Conservation (phyloP, 2,329 filamentous ascomycete species). For the Talaromyces sp. region DNA sequence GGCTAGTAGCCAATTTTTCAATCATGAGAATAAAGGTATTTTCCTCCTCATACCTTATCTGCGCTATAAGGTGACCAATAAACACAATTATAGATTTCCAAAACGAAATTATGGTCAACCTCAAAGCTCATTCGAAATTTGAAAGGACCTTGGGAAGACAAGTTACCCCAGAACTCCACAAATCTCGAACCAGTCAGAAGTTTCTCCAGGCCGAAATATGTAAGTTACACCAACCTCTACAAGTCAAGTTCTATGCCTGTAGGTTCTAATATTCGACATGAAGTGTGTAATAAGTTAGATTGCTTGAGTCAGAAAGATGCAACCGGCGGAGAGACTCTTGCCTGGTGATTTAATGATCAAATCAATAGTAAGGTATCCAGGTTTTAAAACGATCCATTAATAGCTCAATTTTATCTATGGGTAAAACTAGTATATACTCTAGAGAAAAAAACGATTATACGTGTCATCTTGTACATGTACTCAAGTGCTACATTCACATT, state of each 20-base stretch:
- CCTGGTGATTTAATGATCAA: conserved; percentile 2
- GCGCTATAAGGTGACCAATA: not conserved
- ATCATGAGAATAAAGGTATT: conserved; percentile 4
- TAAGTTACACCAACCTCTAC: not conserved
- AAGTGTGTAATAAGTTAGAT: conserved; percentile 10
- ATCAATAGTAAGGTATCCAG: not conserved
- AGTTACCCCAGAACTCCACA: conserved; percentile 11
- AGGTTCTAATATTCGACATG: not conserved
- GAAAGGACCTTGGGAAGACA: conserved; percentile 13
- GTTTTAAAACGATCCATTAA: not conserved
- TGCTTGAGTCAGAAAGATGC: not conserved
- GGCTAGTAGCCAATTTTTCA: not conserved
- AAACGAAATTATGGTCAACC: conserved; percentile 8
- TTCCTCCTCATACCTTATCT: not conserved
- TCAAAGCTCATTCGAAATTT: conserved; percentile 15
- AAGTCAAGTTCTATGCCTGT: not conserved
- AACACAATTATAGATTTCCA: conserved; percentile 1
- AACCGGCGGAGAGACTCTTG: not conserved
- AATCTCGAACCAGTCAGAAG: conserved; percentile 5
- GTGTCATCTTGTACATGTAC: not conserved
- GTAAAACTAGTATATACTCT: not conserved
- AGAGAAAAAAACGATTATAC: not conserved
- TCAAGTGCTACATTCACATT: not conserved
- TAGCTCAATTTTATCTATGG: not conserved
- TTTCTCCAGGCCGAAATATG: conserved; percentile 13